phyloP scores from a whole-genome alignment of 306 rosid genomes.

The Medicago truncatula region DNA sequence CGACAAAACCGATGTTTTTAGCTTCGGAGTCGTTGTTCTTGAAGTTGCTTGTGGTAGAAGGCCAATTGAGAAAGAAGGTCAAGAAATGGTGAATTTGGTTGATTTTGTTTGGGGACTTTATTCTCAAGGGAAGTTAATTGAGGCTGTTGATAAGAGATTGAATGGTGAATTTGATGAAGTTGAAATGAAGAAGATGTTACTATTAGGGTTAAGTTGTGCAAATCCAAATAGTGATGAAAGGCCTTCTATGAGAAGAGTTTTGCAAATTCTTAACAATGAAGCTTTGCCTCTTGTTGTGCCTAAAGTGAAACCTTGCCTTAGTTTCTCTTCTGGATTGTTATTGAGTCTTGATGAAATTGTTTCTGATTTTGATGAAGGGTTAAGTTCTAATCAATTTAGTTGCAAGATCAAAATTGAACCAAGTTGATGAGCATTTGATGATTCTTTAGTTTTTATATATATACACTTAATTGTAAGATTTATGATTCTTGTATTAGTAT shows the following conservation, averaged over 20 bases:
- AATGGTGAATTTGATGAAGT: slow-evolving; percentile 43
- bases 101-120: slow-evolving; percentile 53
- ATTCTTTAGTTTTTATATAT: slow-evolving; percentile 46
- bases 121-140: slow-evolving; percentile 43
- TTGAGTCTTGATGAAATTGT: slow-evolving; percentile 58
- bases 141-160: slow-evolving; percentile 42
- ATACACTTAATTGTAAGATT: neutral
- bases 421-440: slow-evolving; percentile 20
- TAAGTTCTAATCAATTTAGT: slow-evolving; percentile 20
- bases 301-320: slow-evolving; percentile 45
- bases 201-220: slow-evolving; percentile 48
- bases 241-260: slow-evolving; percentile 49
- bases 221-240: slow-evolving; percentile 43
- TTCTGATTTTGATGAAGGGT: slow-evolving; percentile 58
- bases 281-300: slow-evolving; percentile 36
- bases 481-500: slow-evolving; percentile 7
- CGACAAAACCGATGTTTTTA: slow-evolving; percentile 76
- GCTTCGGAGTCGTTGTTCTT: slow-evolving; percentile 73
- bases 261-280: slow-evolving; percentile 42
- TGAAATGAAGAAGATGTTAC: slow-evolving; percentile 40
- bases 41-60: slow-evolving; percentile 54
- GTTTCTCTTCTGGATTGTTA: slow-evolving; percentile 41
- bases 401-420: slow-evolving; percentile 50
- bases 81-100: slow-evolving; percentile 46
- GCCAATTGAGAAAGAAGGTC: slow-evolving; percentile 48